Evolutionary conservation across 306 rosid species (phyloP).

Genomic region (Astragalus glycyphyllos): DNA sequence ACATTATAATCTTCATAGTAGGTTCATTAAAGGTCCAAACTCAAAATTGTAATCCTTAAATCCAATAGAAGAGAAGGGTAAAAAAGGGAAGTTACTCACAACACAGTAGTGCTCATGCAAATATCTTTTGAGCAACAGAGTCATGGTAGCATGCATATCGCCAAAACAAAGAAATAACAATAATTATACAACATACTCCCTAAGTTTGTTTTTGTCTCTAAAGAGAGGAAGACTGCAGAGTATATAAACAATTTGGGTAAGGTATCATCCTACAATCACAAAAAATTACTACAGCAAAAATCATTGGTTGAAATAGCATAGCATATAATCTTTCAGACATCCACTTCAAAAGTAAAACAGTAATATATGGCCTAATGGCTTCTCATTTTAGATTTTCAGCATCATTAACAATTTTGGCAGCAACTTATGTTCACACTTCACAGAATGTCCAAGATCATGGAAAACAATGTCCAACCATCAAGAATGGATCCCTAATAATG

Average conservation of each 20-base stretch:
- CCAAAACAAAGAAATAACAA: neutral
- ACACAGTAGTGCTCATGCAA: slow-evolving; percentile 20
- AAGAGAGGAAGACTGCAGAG: neutral
- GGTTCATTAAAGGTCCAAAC: neutral
- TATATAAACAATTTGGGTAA: neutral
- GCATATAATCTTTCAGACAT: slow-evolving; percentile 28
- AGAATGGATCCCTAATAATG: neutral
- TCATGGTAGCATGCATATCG: neutral
- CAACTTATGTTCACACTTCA: slow-evolving; percentile 12
- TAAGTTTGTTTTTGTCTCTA: too few species aligned
- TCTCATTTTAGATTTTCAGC: slow-evolving; percentile 19
- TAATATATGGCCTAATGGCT: neutral
- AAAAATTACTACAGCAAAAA: neutral
- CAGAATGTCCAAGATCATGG: neutral
- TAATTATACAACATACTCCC: neutral
- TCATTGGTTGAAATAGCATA: neutral
- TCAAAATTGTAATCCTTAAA: neutral
- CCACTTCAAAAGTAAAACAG: neutral
- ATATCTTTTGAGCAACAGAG: neutral
- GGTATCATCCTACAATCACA: neutral
- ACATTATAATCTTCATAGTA: slow-evolving; percentile 7
- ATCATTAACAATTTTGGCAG: slow-evolving; percentile 10
- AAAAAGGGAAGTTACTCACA: slow-evolving; percentile 6
- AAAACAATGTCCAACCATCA: slow-evolving; percentile 19
- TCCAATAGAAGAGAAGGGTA: neutral